phyloP scores from a whole-genome alignment of 495 filamentous ascomycete species.

The Tuber melanosporum region DNA sequence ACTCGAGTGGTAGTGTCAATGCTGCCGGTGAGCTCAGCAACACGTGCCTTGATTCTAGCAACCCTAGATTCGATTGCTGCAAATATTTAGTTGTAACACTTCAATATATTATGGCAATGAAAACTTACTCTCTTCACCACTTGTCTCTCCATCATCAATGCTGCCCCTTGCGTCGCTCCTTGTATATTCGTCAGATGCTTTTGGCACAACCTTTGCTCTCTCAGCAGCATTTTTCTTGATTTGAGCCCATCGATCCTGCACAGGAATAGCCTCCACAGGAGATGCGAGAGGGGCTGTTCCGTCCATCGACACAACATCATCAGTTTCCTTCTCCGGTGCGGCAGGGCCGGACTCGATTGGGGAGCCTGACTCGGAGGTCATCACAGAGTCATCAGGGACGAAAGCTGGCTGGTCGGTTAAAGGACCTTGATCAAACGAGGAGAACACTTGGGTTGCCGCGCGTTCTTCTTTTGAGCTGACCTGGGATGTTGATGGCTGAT shows the following conservation, averaged over 20 bases:
- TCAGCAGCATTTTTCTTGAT: conserved; percentile 91
- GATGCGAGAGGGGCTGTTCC: conserved; percentile 45
- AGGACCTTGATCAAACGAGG: conserved; percentile 84
- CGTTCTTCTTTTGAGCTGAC: conserved; percentile 56
- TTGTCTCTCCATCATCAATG: conserved; percentile 72
- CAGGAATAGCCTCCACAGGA: conserved; percentile 43
- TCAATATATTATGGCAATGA: not conserved
- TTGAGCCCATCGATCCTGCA: conserved; percentile 81
- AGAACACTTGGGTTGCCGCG: conserved; percentile 65
- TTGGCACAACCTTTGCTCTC: conserved; percentile 49
- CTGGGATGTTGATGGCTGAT: not conserved
- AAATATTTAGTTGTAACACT: conserved; percentile 12
- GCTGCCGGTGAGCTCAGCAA: conserved; percentile 85
- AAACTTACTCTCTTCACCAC: conserved; percentile 88
- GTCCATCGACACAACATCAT: conserved; percentile 13
- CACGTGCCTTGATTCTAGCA: conserved; percentile 93
- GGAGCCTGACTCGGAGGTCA: conserved; percentile 34
- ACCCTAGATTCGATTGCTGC: conserved; percentile 90
- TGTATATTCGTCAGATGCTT: conserved; percentile 26
- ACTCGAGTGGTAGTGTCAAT: conserved; percentile 50
- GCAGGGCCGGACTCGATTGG: conserved; percentile 14
- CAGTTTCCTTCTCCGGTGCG: conserved; percentile 24
- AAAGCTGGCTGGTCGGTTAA: conserved; percentile 81
- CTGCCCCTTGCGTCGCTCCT: conserved; percentile 46
- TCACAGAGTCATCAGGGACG: conserved; percentile 59